Percentiles rank a stretch among this genome's conserved stretches.
These are phyloP conservation scores for Mallotus japonicus DNA, from an alignment of 441 rosid genomes.

Conservation along the genomic window DNA sequence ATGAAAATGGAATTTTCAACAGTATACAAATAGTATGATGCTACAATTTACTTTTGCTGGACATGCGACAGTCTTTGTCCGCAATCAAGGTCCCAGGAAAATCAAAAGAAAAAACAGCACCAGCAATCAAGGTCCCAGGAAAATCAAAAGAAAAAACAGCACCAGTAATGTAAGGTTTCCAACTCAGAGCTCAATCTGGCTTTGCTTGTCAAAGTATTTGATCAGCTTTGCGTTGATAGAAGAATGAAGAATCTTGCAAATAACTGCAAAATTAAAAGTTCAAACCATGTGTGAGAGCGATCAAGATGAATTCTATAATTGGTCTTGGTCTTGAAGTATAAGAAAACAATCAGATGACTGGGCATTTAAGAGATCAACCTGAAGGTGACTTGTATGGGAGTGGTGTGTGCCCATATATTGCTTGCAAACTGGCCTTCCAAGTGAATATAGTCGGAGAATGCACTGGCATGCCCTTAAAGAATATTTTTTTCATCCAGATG, in stretches of 20 bases:
- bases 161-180: not conserved
- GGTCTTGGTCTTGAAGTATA: not conserved
- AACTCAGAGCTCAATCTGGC: not conserved
- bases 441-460: not conserved
- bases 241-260: not conserved
- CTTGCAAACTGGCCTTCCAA: not conserved
- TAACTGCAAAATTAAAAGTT: slow-evolving; percentile 10
- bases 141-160: slow-evolving; percentile 2
- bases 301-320: not conserved
- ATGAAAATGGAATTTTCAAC: no score
- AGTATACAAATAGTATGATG: no score
- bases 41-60: not conserved
- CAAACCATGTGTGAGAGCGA: not conserved
- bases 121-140: not conserved
- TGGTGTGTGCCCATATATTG: not conserved
- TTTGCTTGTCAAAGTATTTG: not conserved
- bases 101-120: not conserved
- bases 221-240: not conserved
- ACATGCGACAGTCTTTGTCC: not conserved
- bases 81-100: slow-evolving; percentile 2
- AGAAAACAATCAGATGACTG: not conserved
- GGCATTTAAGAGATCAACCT: not conserved
- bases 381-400: not conserved
- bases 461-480: not conserved
- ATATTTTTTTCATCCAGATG: slow-evolving; percentile 8